Percentiles rank a stretch among this genome's conserved stretches.
Conservation (phyloP, 192 early-diverging fungal species). For the Funneliformis geosporum region DNA sequence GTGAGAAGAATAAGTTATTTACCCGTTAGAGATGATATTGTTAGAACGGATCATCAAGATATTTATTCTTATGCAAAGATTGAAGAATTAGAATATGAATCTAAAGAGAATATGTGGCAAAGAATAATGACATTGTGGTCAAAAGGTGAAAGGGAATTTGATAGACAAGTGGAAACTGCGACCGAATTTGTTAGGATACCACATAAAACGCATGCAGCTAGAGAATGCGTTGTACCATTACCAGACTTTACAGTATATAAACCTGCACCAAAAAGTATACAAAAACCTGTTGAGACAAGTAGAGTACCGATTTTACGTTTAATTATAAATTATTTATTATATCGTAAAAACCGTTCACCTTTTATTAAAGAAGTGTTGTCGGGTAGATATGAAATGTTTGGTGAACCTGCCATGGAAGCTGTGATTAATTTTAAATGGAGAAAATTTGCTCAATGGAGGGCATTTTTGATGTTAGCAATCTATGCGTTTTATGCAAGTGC, state of each 20-base stretch:
- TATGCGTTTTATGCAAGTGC: not conserved
- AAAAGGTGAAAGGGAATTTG: not conserved
- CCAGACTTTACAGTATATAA: conserved; percentile 18
- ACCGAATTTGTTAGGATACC: conserved; percentile 4
- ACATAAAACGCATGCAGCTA: conserved; percentile 19
- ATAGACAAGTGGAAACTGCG: not conserved
- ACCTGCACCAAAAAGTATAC: not conserved
- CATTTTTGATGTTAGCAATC: not conserved
- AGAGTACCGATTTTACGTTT: not conserved
- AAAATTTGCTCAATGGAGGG: conserved; percentile 16
- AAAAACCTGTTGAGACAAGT: not conserved
- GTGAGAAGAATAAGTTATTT: conserved; percentile 2
- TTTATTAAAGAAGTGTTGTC: conserved; percentile 16
- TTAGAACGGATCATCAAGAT: conserved; percentile 12
- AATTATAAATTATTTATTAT: not conserved
- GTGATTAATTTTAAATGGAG: conserved; percentile 32
- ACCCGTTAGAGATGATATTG: conserved; percentile 2
- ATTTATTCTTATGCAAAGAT: conserved; percentile 9
- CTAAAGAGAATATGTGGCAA: conserved; percentile 7
- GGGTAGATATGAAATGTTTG: conserved; percentile 21
- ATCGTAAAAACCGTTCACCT: conserved; percentile 1
- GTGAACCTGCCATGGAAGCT: conserved; percentile 30
- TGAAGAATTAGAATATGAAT: conserved; percentile 16
- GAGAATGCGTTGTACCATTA: conserved; percentile 19
- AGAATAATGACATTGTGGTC: conserved; percentile 10